Evolutionary conservation across 1,284 basidiomycete genomes (phyloP).

Genomic region (Bondarzewia mesenterica): DNA sequence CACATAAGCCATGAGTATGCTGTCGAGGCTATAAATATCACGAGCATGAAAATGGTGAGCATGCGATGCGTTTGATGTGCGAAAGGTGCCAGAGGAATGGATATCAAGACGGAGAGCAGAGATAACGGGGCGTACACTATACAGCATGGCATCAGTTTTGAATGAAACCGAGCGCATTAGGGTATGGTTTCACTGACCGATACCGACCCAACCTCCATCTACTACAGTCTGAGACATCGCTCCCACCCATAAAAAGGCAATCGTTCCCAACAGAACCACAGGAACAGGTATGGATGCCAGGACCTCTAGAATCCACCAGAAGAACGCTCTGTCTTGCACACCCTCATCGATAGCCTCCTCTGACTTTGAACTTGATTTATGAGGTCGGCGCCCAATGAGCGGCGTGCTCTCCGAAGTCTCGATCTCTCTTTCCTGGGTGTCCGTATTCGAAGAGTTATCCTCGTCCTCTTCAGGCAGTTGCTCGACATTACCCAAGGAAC

Average conservation of each 20-base stretch:
- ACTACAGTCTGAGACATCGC: conserved; percentile 51
- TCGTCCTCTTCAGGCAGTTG: background rate
- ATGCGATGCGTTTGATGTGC: conserved; percentile 42
- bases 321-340: conserved; percentile 26
- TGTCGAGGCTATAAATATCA: conserved; percentile 37
- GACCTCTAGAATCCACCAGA: conserved; percentile 61
- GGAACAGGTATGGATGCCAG: conserved; percentile 50
- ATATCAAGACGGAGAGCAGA: conserved; percentile 37
- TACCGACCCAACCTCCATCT: conserved; percentile 44
- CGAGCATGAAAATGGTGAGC: conserved; percentile 32
- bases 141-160: conserved; percentile 4
- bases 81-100: conserved; percentile 59
- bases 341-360: conserved; percentile 6
- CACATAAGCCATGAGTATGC: conserved; percentile 40
- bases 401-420: conserved; percentile 42
- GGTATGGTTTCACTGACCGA: conserved; percentile 3
- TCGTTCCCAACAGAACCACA: conserved; percentile 48
- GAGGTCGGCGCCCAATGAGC: conserved; percentile 23
- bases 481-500: background rate
- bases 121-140: conserved; percentile 47
- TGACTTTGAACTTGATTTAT: background rate
- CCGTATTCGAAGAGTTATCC: background rate
- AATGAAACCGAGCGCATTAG: background rate
- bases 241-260: conserved; percentile 40
- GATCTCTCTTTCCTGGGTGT: conserved; percentile 24